Percentiles rank a stretch among this genome's conserved stretches.
phyloP scores from a whole-genome alignment of 768 basidiomycete species.

The Trametes gibbosa region DNA sequence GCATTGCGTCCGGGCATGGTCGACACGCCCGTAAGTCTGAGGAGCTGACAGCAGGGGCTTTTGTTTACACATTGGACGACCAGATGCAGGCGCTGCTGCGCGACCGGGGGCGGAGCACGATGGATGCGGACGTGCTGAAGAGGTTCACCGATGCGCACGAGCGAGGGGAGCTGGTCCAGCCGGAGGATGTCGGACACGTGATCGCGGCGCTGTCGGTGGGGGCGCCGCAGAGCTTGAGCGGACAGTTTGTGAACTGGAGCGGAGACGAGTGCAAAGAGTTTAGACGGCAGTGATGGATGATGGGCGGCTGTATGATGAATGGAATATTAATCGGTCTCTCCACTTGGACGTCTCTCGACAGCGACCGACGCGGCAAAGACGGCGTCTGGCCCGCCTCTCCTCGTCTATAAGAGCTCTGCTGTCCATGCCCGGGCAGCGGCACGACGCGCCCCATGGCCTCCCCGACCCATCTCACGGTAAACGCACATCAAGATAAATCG shows the following conservation, averaged over 20 bases:
- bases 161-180: slow-evolving; percentile 70
- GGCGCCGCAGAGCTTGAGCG: slow-evolving; percentile 62
- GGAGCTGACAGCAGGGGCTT: slow-evolving; percentile 17
- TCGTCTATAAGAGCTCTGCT: not conserved
- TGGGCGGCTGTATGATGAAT: not conserved
- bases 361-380: not conserved
- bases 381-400: not conserved
- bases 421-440: too few relatives aligned
- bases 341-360: not conserved
- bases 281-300: slow-evolving; percentile 27
- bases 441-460: too few relatives aligned
- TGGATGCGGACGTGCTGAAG: slow-evolving; percentile 54
- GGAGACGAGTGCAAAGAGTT: slow-evolving; percentile 63
- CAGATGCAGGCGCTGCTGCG: slow-evolving; percentile 74
- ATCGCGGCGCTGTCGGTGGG: slow-evolving; percentile 72
- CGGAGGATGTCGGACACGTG: slow-evolving; percentile 74
- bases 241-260: slow-evolving; percentile 82
- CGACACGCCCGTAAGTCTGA: slow-evolving; percentile 61
- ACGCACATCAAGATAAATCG: not conserved
- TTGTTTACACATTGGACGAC: not conserved
- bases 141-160: slow-evolving; percentile 56
- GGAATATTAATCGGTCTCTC: not conserved
- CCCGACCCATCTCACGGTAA: not conserved
- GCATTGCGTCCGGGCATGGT: slow-evolving; percentile 88
- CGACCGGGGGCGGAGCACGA: slow-evolving; percentile 44